A percentile compares a stretch with the other conserved stretches of the same genome.
Evolutionary conservation across 2,329 filamentous ascomycete species (phyloP).

Genomic region (Diaporthe citrichinensis): DNA sequence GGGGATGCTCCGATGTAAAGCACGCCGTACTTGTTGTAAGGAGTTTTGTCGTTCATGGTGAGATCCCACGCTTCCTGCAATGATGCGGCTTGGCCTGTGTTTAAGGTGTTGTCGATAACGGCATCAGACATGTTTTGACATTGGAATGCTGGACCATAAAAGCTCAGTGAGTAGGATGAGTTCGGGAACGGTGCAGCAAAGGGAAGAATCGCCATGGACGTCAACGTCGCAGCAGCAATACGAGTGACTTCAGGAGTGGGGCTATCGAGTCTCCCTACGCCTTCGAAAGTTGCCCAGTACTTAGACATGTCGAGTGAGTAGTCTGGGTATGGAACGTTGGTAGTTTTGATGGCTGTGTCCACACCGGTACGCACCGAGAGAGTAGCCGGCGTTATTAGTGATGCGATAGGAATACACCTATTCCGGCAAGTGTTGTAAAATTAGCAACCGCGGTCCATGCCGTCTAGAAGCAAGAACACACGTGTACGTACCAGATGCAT

Average conservation of each 20-base stretch:
- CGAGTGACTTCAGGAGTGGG: not conserved
- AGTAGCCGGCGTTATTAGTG: conserved; percentile 2
- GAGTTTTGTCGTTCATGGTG: not conserved
- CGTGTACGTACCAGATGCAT: not conserved
- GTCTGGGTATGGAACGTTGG: conserved; percentile 2
- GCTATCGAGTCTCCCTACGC: not conserved
- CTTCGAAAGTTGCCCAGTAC: not conserved
- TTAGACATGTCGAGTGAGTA: not conserved
- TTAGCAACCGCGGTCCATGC: too few species aligned
- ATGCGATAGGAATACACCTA: not conserved
- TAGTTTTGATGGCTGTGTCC: not conserved
- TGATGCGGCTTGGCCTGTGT: not conserved
- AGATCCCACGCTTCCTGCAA: not conserved
- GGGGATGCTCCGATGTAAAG: not conserved
- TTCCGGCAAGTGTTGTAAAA: not conserved
- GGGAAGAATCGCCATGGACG: not conserved
- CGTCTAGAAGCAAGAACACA: not conserved
- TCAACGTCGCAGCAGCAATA: not conserved
- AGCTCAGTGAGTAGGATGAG: not conserved
- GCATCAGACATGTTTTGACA: not conserved
- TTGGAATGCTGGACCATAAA: not conserved
- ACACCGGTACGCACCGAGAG: not conserved
- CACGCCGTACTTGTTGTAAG: rapidly evolving
- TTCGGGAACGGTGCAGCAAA: not conserved
- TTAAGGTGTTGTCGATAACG: not conserved